These are phyloP conservation scores for Hymenoscyphus scutula DNA, from an alignment of 2,329 filamentous ascomycete genomes.

Conservation along the genomic window DNA sequence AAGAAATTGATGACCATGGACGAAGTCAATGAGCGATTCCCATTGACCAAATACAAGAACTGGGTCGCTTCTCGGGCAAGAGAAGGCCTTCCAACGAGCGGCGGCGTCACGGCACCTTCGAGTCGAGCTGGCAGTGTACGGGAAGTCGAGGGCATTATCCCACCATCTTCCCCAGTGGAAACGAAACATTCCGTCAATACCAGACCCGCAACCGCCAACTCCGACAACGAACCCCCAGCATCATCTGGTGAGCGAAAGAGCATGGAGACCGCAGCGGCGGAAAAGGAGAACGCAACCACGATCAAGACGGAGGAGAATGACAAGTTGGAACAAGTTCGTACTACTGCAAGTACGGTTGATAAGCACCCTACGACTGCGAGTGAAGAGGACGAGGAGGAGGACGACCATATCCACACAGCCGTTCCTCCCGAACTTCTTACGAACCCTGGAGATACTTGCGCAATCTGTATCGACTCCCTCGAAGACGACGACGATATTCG, in stretches of 20 bases:
- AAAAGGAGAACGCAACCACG: constrained; percentile 28
- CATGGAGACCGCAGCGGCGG: constrained; percentile 20
- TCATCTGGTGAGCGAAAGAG: constrained; percentile 22
- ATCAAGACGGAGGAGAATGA: constrained; percentile 28
- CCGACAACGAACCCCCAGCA: constrained; percentile 23
- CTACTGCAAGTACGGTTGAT: constrained; percentile 35
- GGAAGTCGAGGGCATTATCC: constrained; percentile 58
- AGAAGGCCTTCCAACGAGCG: constrained; percentile 78
- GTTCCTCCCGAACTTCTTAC: constrained; percentile 77
- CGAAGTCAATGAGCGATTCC: constrained; percentile 96
- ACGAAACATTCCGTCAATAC: constrained; percentile 38
- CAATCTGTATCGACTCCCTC: constrained; percentile 90
- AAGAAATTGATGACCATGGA: constrained; percentile 99
- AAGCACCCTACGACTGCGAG: constrained; percentile 38
- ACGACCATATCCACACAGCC: constrained; percentile 77
- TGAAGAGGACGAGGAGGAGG: constrained; percentile 61
- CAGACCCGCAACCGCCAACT: constrained; percentile 25
- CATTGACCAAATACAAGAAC: constrained; percentile 91
- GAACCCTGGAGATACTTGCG: constrained; percentile 86
- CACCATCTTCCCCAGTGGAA: constrained; percentile 39
- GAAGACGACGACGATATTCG: constrained; percentile 96
- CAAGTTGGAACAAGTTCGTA: constrained; percentile 31
- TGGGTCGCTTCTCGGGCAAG: constrained; percentile 84
- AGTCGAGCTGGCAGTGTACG: constrained; percentile 74
- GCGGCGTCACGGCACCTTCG: constrained; percentile 73